Conservation (phyloP, 2,329 filamentous ascomycete species). For the Zymoseptoria brevis region DNA sequence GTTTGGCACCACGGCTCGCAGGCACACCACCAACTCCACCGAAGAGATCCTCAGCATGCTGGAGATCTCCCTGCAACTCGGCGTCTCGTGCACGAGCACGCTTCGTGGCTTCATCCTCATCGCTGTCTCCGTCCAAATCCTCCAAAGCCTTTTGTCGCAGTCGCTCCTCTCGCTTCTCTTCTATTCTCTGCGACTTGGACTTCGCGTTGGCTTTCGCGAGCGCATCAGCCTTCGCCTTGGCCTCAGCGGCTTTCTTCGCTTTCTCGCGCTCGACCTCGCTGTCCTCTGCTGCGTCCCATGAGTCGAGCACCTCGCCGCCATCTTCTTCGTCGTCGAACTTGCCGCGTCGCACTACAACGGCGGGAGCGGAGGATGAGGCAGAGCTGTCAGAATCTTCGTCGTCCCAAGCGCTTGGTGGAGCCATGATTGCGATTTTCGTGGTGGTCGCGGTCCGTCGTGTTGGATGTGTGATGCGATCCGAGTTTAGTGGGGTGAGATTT, state of each 20-base stretch:
- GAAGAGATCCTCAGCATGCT: constrained; percentile 86
- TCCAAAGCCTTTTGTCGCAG: constrained; percentile 50
- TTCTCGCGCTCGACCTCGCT: constrained; percentile 96
- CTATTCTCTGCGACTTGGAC: constrained; percentile 75
- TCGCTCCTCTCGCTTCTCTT: constrained; percentile 59
- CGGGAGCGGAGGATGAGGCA: constrained; percentile 40
- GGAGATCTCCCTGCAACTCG: constrained; percentile 82
- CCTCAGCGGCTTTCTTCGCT: constrained; percentile 74
- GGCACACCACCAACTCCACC: constrained; percentile 63
- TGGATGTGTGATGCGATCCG: too few relatives aligned
- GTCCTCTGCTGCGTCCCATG: constrained; percentile 95
- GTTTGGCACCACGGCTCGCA: constrained; percentile 61
- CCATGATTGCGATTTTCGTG: constrained; percentile 26
- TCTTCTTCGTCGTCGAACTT: constrained; percentile 94
- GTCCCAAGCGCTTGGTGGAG: constrained; percentile 31
- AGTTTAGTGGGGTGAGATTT: not conserved
- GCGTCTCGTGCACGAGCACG: constrained; percentile 67
- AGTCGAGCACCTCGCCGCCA: constrained; percentile 80
- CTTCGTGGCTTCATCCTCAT: constrained; percentile 65
- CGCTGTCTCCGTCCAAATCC: constrained; percentile 49
- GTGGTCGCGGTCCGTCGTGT: not conserved
- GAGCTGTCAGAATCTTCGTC: constrained; percentile 50
- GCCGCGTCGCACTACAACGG: constrained; percentile 40
- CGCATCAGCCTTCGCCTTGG: constrained; percentile 81
- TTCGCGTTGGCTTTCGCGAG: constrained; percentile 88